Conservation (phyloP, 345 rosid genomes). For the Isatis tinctoria region DNA sequence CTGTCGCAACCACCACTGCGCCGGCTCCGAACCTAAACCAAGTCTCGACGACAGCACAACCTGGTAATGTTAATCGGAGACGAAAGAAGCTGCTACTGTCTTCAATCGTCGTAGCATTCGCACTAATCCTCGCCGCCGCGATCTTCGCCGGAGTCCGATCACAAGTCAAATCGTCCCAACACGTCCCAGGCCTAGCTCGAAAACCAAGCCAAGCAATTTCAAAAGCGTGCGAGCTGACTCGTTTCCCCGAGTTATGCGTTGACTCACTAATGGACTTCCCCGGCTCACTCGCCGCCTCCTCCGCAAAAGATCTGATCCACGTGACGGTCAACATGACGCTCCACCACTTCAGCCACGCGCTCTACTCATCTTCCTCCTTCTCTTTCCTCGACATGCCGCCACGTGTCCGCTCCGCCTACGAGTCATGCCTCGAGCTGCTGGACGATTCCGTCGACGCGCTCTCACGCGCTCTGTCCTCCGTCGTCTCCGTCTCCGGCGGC, state of each 20-base stretch:
- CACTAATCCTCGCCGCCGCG: slow-evolving; percentile 56
- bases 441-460: slow-evolving; percentile 85
- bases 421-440: slow-evolving; percentile 81
- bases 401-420: slow-evolving; percentile 68
- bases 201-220: slow-evolving; percentile 83
- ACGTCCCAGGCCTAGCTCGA: slow-evolving; percentile 27
- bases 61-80: not conserved
- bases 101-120: slow-evolving; percentile 33
- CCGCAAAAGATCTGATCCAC: slow-evolving; percentile 72
- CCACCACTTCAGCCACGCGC: slow-evolving; percentile 73
- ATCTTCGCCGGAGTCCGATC: slow-evolving; percentile 47
- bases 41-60: slow-evolving; percentile 4
- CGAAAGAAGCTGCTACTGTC: slow-evolving; percentile 43
- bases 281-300: slow-evolving; percentile 50
- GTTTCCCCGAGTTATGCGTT: slow-evolving; percentile 61
- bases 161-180: slow-evolving; percentile 8
- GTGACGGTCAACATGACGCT: slow-evolving; percentile 91
- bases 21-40: slow-evolving; percentile 2
- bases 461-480: slow-evolving; percentile 55
- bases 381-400: slow-evolving; percentile 56
- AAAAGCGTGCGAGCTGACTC: slow-evolving; percentile 56
- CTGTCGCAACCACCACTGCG: not conserved
- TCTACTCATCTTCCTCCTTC: slow-evolving; percentile 53
- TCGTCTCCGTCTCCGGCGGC: slow-evolving; percentile 24
- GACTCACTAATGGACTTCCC: slow-evolving; percentile 68